phyloP scores from a whole-genome alignment of 306 rosid species.

The Carpinus fangiana region DNA sequence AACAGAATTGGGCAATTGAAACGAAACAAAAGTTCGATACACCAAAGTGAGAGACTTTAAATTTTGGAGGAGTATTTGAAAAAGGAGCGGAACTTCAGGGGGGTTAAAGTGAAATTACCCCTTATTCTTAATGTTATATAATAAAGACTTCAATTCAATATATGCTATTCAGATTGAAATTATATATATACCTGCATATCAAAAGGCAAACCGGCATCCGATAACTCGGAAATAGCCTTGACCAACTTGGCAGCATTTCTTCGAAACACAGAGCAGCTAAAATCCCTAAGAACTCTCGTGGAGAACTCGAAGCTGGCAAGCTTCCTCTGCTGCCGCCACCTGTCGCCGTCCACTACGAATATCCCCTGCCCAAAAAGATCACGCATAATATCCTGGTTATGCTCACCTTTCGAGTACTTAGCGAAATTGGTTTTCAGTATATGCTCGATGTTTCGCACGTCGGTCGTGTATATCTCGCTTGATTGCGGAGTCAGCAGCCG shows the following conservation, averaged over 20 bases:
- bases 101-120: too few relatives aligned
- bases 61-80: too few relatives aligned
- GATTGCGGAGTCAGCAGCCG: constrained; percentile 39
- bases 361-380: constrained; percentile 75
- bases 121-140: too few relatives aligned
- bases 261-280: constrained; percentile 56
- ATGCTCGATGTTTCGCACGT: constrained; percentile 54
- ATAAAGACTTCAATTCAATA: too few relatives aligned
- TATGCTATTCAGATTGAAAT: not conserved
- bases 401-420: constrained; percentile 54
- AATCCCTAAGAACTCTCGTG: constrained; percentile 67
- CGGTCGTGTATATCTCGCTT: constrained; percentile 53
- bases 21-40: too few relatives aligned
- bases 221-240: constrained; percentile 28
- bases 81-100: too few relatives aligned
- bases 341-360: constrained; percentile 63
- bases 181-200: constrained; percentile 62
- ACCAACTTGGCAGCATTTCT: constrained; percentile 57
- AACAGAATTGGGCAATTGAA: too few relatives aligned
- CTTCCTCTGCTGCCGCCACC: constrained; percentile 78
- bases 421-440: constrained; percentile 45
- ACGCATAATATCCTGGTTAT: constrained; percentile 18
- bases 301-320: constrained; percentile 70
- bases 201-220: constrained; percentile 35
- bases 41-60: too few relatives aligned